Conservation (phyloP, 2,329 filamentous ascomycete species). For the Pyrenophora teres region DNA sequence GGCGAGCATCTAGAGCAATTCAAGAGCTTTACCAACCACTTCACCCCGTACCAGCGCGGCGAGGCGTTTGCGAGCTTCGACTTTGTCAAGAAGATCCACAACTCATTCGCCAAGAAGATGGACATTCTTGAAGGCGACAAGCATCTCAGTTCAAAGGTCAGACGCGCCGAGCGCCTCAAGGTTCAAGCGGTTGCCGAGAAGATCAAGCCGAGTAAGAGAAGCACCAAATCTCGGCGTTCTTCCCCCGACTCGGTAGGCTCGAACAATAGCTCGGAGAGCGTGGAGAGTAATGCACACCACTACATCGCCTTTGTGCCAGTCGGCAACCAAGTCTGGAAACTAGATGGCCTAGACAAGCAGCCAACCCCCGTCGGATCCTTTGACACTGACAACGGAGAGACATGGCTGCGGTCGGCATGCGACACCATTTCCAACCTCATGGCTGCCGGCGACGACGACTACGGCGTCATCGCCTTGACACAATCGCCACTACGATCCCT, state of each 20-base stretch:
- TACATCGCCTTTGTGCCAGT: constrained; percentile 88
- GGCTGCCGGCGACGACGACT: constrained; percentile 69
- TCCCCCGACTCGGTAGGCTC: constrained; percentile 28
- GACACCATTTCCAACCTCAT: constrained; percentile 71
- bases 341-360: constrained; percentile 79
- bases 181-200: constrained; percentile 18
- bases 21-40: constrained; percentile 69
- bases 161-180: constrained; percentile 30
- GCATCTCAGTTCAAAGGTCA: constrained; percentile 67
- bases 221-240: constrained; percentile 46
- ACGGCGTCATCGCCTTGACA: constrained; percentile 77
- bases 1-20: constrained; percentile 74
- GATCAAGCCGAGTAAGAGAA: constrained; percentile 45
- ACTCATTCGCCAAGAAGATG: constrained; percentile 76
- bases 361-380: constrained; percentile 65
- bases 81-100: constrained; percentile 81
- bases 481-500: constrained; percentile 64
- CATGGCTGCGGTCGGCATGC: constrained; percentile 71
- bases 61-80: constrained; percentile 73
- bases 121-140: constrained; percentile 70
- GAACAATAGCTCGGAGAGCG: constrained; percentile 52
- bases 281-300: constrained; percentile 73
- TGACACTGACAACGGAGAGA: constrained; percentile 38
- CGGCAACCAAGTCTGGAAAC: constrained; percentile 77
- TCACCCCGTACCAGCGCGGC: constrained; percentile 75